These are phyloP conservation scores for Alternaria sp. DNA, from an alignment of 2,329 filamentous ascomycete species.

Conservation along the genomic window DNA sequence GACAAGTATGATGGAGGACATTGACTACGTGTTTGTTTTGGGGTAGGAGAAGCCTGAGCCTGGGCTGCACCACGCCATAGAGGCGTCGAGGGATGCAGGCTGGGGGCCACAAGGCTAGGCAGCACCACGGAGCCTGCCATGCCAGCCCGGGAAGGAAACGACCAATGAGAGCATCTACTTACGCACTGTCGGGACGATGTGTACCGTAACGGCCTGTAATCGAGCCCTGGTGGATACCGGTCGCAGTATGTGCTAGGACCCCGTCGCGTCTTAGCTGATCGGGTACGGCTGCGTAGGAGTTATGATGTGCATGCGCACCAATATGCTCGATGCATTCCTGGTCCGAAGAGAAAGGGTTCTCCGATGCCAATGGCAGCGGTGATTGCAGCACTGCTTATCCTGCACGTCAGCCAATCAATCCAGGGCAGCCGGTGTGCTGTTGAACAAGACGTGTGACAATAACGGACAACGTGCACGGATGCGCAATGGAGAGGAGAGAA, in stretches of 20 bases:
- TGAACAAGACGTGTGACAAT: conserved; percentile 44
- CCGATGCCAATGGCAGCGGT: conserved; percentile 50
- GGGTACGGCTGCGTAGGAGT: conserved; percentile 52
- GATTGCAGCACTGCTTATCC: conserved; percentile 53
- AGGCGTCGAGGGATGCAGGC: conserved; percentile 45
- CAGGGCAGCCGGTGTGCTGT: conserved; percentile 33
- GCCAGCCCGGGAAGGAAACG: conserved; percentile 37
- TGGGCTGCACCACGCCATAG: conserved; percentile 45
- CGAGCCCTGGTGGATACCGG: conserved; percentile 55
- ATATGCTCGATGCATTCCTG: conserved; percentile 55
- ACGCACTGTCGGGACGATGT: conserved; percentile 62
- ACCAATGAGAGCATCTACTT: conserved; percentile 56
- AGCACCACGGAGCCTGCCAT: conserved; percentile 44
- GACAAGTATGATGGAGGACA: conserved; percentile 39
- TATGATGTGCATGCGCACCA: conserved; percentile 54
- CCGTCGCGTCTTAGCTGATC: conserved; percentile 60
- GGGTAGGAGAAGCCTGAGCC: conserved; percentile 44
- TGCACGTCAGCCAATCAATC: conserved; percentile 51
- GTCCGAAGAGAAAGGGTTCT: conserved; percentile 53
- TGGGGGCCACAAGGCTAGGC: conserved; percentile 45
- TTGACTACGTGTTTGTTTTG: conserved; percentile 52
- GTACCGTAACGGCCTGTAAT: conserved; percentile 58
- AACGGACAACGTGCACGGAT: conserved; percentile 48
- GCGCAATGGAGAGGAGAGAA: conserved; percentile 28
- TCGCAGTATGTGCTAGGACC: conserved; percentile 54